Evolutionary conservation across 225 moss, liverwort and hornwort species (phyloP), one percentile per base, ranked within the genome.

Genomic region (Pseudoscleropodium purum): DNA sequence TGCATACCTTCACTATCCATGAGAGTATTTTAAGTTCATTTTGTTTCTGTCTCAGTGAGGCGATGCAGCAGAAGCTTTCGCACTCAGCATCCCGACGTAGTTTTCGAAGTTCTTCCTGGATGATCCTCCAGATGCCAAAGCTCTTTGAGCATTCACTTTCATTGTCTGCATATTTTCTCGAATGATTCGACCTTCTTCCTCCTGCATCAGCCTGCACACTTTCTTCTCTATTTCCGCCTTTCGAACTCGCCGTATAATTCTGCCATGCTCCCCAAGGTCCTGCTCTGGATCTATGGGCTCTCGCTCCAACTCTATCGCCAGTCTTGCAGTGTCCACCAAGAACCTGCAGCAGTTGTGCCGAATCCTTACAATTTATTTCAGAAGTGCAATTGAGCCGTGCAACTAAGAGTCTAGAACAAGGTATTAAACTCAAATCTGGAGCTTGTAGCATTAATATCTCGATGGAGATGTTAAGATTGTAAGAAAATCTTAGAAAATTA

Each of bases 251-350:
- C 78, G 52, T 9, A 64, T 59, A 33, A 82, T 47, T 85, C 37
- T 23, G 65, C 56, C 21, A 26, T 14, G 15, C 10, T 87, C 74
- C 43, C 37, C 89, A 4, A 90, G 47, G 63, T 90, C 92, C 52
- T 85, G 78, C 70, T 57, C 79, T 47, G 90, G 85, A 75, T 92
- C 85, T 7, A 90, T 16, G 25, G 90, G 83, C 17, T 89, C 92
- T 39, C 84, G 85, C 78, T 87, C 89, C 64, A 93, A 39, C 81
- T 93, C 93, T 30, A 93, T 18, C 34, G 92, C 93, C 54, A 93
- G 24, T 24, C 64, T 92, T 73, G 80, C 90, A 70, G 82, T 92
- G 89, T 92, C 90, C 84, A 92, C 93, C 89, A 92, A 72, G 56
- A 93, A 92, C 78, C 93, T 93, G 75, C 56, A 70, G 77, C 63